phyloP scores from a whole-genome alignment of 208 protist species.

The Trypanosoma boissoni region DNA sequence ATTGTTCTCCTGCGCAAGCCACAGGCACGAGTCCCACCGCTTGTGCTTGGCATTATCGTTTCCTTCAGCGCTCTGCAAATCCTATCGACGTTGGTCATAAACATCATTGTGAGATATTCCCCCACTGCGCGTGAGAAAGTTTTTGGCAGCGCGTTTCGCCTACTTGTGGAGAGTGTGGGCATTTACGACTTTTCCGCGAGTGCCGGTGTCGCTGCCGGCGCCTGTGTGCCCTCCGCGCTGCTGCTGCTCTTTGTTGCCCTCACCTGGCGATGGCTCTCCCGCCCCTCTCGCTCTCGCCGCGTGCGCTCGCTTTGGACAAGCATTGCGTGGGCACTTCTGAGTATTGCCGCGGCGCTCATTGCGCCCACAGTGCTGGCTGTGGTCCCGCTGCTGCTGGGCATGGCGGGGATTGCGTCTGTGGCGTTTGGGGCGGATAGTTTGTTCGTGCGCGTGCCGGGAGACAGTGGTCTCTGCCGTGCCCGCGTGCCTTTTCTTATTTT shows the following conservation, averaged over 20 bases:
- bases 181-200: slow-evolving; percentile 8
- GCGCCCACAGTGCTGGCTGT: slow-evolving; percentile 14
- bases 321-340: slow-evolving; percentile 14
- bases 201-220: slow-evolving; percentile 8
- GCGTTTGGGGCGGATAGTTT: neutral
- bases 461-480: neutral
- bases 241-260: slow-evolving; percentile 21
- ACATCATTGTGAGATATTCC: slow-evolving; percentile 10
- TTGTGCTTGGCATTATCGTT: slow-evolving; percentile 10
- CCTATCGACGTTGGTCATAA: slow-evolving; percentile 16
- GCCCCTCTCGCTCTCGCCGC: neutral
- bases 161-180: slow-evolving; percentile 15
- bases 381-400: slow-evolving; percentile 15
- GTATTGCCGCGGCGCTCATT: slow-evolving; percentile 9
- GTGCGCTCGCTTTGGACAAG: slow-evolving; percentile 12
- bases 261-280: slow-evolving; percentile 12
- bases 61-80: slow-evolving; percentile 19
- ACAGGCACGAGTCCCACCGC: neutral
- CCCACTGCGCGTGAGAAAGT: neutral
- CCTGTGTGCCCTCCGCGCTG: slow-evolving; percentile 15
- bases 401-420: slow-evolving; percentile 9
- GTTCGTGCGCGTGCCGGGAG: slow-evolving; percentile 1
- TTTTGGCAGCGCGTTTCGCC: slow-evolving; percentile 14
- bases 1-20: slow-evolving; percentile 4
- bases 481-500: slow-evolving; percentile 1